Evolutionary conservation across 768 basidiomycete genomes (phyloP), one percentile per base, ranked within the genome.

Genomic region (Psilocybe sp.): DNA sequence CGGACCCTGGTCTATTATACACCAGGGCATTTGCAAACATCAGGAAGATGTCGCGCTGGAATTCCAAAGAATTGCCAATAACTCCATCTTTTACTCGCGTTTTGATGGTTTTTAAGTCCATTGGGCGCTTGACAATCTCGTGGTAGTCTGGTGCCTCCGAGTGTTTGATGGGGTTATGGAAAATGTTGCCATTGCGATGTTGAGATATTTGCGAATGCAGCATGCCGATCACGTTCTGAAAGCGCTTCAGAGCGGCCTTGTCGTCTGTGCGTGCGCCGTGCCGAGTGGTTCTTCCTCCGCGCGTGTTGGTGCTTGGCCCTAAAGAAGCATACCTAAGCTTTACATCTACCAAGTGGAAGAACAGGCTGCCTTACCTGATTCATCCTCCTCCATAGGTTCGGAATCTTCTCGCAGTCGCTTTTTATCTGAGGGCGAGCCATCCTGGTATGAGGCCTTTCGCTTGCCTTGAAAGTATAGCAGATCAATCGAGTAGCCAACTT

Each of bases 1-100:
- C 89, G 13, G 87, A 89, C 4, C 82, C 83, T 1, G 91, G 88
- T 41, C 86, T 74, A 56, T 98, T 98, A 66, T 93, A 98, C 89
- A 98, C 92, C 83, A 96, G 87, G 4, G 96, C 91, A 65, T 98
- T 98, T 7, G 92, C 89, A 67, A 97, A 96, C 87, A 98, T 96
- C 54, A 97, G 74, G 62, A 83, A 87, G 9, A 95, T 80, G 59
- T 97, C 96, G 54, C 92, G 76, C 63, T 95, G 89, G 60, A 87
- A 97, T 63, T 98, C 93, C 31, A 87, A 76, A 1, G 91, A 89
- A 56, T 81, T 92, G 4, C 79, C 72, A 41, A 97, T 92, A 2
- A 79, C 54, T 0, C 92, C 92, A 58, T 95, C 92, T 59, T 88
- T 89, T 50, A 96, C 83, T 55, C 79, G 81, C n/a, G 73, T 73